Conservation (phyloP, 1,139 yeast genomes). For the Yamadazyma aaseri region DNA sequence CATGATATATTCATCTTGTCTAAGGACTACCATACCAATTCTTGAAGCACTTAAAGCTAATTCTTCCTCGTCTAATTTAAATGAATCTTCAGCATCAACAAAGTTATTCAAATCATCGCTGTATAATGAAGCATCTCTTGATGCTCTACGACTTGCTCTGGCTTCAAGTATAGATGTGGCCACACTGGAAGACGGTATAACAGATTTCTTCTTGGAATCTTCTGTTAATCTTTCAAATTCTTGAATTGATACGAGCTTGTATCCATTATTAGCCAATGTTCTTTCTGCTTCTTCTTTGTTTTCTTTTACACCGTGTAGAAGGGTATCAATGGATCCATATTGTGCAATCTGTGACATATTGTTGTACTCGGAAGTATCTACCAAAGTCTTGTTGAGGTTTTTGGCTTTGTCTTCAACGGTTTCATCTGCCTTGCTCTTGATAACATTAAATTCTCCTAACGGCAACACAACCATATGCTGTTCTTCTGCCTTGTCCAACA, state of each 20-base stretch:
- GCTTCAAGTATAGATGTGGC: conserved; percentile 15
- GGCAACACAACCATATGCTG: conserved; percentile 20
- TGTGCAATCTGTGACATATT: conserved; percentile 2
- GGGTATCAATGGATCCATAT: conserved; percentile 6
- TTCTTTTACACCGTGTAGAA: conserved; percentile 9
- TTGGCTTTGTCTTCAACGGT: conserved; percentile 24
- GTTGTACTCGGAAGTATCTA: conserved; percentile 8
- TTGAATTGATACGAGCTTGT: conserved; percentile 5
- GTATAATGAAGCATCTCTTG: conserved; percentile 17
- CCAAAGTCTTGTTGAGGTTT: conserved; percentile 6
- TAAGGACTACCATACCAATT: conserved; percentile 39
- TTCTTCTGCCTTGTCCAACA: conserved; percentile 20
- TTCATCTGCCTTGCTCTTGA: conserved; percentile 14
- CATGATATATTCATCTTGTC: conserved; percentile 20
- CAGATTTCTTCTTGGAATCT: conserved; percentile 5
- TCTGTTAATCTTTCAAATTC: conserved; percentile 10
- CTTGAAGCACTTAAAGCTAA: conserved; percentile 27
- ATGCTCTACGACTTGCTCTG: conserved; percentile 14
- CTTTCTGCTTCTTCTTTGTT: conserved; percentile 2
- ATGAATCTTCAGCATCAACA: conserved; percentile 38
- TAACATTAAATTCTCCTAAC: conserved; percentile 15
- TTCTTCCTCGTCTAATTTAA: conserved; percentile 29
- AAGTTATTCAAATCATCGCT: conserved; percentile 18
- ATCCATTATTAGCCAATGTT: conserved; percentile 4
- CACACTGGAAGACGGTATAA: conserved; percentile 10